These are phyloP conservation scores for Rhizopus delemar DNA, from an alignment of 371 early-diverging fungal species.

Conservation along the genomic window DNA sequence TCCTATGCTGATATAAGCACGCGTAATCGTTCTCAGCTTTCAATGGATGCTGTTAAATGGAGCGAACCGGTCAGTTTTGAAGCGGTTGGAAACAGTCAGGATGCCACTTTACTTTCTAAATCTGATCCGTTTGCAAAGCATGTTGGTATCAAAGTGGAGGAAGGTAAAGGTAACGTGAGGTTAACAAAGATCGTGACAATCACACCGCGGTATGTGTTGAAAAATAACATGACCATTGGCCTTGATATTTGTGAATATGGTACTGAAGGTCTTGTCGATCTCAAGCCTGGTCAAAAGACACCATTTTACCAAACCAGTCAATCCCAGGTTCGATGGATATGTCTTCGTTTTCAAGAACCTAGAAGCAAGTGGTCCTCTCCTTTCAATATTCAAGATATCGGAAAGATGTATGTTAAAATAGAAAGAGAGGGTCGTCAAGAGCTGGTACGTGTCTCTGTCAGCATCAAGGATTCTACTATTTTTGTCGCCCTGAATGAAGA, in stretches of 20 bases:
- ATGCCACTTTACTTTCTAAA: conserved; percentile 52
- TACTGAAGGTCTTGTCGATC: conserved; percentile 14
- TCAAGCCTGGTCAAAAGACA: conserved; percentile 45
- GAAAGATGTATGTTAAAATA: conserved; percentile 78
- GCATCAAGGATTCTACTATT: conserved; percentile 83
- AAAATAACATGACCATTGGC: conserved; percentile 67
- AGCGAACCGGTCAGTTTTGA: conserved; percentile 82
- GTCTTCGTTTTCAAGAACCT: conserved; percentile 44
- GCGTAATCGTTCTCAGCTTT: conserved; percentile 72
- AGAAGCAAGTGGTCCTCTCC: conserved; percentile 74
- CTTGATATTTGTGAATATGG: conserved; percentile 64
- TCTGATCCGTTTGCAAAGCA: conserved; percentile 46
- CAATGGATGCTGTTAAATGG: conserved; percentile 68
- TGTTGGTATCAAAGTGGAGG: conserved; percentile 71
- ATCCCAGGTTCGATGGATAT: conserved; percentile 52
- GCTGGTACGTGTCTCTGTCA: conserved; percentile 76
- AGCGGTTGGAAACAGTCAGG: conserved; percentile 75
- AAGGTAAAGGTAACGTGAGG: conserved; percentile 60
- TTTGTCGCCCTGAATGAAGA: conserved; percentile 82
- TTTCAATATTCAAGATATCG: conserved; percentile 80
- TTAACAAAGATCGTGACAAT: conserved; percentile 76
- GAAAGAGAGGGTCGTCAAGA: conserved; percentile 57
- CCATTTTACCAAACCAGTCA: conserved; percentile 56
- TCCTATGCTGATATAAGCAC: conserved; percentile 76
- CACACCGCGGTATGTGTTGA: conserved; percentile 81